Base-by-base conservation (phyloP, 441 rosid genomes). In the Dalechampia spathulata region DNA sequence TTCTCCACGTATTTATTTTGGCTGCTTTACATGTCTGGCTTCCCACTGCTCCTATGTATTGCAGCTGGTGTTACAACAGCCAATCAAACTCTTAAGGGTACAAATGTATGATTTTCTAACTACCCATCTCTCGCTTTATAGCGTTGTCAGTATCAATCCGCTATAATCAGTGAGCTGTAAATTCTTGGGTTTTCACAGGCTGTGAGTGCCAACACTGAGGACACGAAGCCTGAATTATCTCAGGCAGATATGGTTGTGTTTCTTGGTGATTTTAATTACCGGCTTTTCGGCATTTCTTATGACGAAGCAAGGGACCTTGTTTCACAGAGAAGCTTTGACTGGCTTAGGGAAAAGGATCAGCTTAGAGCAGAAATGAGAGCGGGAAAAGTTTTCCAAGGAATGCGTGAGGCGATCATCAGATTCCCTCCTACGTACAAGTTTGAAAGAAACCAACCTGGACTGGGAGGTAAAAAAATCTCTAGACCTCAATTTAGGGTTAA, bases 231-330 rank as follows among this genome's bases (percentile, higher is more conserved):
- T 26, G 99, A 90, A 49, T 73, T 94, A 68, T 81, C 95, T 30
- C 96, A 87, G 64, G 99, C 98, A 57, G 99, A 94, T 71, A 94
- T 94, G 98, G 80, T 90, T 41, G 82, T 87, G 63, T 94, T 94
- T 71, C 70, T 79, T 23, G 99, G 99, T 49, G 99, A 94, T 72
- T 90, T 94, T 64, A 94, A 90, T 75, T 94, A 90, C 68, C 69
- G 99, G 47, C 98, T 94, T 55, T 90, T 86, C 57, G 99, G 95
- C 44, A 94, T 94, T 74, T 78, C 99, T 64, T 94, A 90, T 50
- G 99, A 94, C 67, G 99, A 94, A 83, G 99, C 99, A 57, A 78
- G 99, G 68, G 98, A 94, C 71, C 83, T 90, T 57, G 95, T 94
- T 52, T 94, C 99, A n/a, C 99, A 90, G 71, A 86, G 99, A 75